Conservation (phyloP, 164 flowering plant species). For the Tetrastigma voinierianum region DNA sequence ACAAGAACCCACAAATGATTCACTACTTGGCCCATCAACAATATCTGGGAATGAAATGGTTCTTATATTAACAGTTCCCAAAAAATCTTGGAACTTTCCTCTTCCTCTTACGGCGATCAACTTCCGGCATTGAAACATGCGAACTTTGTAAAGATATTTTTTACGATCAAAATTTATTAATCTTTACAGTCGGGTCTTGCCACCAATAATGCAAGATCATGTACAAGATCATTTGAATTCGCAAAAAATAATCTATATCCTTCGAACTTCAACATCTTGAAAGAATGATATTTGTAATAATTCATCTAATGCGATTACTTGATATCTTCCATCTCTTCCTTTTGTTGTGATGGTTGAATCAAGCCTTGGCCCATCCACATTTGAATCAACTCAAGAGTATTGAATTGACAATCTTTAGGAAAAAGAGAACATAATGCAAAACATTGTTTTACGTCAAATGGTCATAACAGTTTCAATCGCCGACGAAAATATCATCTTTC, state of each 20-base stretch:
- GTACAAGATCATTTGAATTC: neutral
- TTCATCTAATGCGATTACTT: neutral
- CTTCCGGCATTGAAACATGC: neutral
- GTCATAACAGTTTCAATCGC: neutral
- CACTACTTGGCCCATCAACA: too few species aligned
- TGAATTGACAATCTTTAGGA: neutral
- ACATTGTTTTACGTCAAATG: neutral
- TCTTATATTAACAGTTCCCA: too few species aligned
- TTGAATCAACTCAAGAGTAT: too few species aligned
- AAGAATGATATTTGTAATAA: neutral
- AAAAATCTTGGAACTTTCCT: too few species aligned
- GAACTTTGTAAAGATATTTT: neutral
- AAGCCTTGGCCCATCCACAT: too few species aligned
- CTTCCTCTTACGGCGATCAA: accelerated
- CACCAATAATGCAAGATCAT: neutral
- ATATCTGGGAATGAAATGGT: too few species aligned
- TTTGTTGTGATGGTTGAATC: neutral
- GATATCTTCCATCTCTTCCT: neutral
- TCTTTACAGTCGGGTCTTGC: neutral
- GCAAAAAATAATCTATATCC: accelerated
- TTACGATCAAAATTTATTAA: too few species aligned
- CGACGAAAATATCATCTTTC: neutral
- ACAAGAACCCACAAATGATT: too few species aligned
- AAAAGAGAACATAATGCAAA: neutral
- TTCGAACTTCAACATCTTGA: neutral